A percentile compares a stretch with the other conserved stretches of the same genome.
phyloP scores from a whole-genome alignment of 2,329 filamentous ascomycete species.

The Trichoderma citrinoviride region DNA sequence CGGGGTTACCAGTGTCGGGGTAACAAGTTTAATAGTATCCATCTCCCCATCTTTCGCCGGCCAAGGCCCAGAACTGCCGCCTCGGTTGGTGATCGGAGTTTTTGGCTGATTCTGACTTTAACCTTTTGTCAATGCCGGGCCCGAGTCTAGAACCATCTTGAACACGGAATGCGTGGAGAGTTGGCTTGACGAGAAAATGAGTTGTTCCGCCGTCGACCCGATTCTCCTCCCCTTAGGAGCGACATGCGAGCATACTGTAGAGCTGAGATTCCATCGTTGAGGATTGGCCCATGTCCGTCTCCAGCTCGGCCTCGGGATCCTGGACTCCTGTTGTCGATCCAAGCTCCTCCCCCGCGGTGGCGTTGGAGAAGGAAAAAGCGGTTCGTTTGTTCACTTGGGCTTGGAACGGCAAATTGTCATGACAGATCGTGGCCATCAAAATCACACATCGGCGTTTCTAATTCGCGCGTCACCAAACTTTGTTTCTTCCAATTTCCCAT shows the following conservation, averaged over 20 bases:
- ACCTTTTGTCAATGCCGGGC: slow-evolving; percentile 6
- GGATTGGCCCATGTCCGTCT: not conserved
- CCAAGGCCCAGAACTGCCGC: not conserved
- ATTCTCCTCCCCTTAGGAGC: slow-evolving; percentile 7
- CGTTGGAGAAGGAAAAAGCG: slow-evolving; percentile 1
- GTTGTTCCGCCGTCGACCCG: slow-evolving; percentile 3
- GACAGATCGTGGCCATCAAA: not conserved
- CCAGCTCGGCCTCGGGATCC: not conserved
- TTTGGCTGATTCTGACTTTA: slow-evolving; percentile 3
- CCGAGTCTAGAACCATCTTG: slow-evolving; percentile 7
- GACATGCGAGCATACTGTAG: not conserved
- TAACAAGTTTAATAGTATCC: slow-evolving; percentile 15
- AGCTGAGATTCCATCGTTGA: not conserved
- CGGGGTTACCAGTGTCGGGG: slow-evolving; percentile 2
- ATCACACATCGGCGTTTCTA: slow-evolving; percentile 14
- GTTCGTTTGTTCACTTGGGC: not conserved
- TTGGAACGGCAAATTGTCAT: slow-evolving; percentile 14
- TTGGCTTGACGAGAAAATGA: not conserved
- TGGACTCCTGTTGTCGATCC: not conserved
- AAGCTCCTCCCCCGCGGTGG: slow-evolving; percentile 10
- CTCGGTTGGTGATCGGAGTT: slow-evolving; percentile 13
- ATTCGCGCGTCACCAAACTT: not conserved
- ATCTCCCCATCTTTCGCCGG: not conserved
- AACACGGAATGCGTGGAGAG: not conserved
- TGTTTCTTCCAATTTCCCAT: not conserved